Conservation (phyloP, 371 early-diverging fungal genomes). For the Lichtheimia ornata region DNA sequence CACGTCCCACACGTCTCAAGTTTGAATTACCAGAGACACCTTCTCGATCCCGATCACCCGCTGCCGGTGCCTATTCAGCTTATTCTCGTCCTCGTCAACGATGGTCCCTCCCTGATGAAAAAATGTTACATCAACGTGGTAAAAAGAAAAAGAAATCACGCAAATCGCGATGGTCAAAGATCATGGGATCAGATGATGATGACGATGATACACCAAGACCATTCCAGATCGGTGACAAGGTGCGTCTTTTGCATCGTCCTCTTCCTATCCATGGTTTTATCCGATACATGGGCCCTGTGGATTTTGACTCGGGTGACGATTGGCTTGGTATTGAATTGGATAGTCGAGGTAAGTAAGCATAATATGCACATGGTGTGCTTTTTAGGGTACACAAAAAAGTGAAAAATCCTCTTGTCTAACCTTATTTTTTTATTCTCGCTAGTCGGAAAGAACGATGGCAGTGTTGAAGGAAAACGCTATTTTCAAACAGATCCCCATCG, state of each 20-base stretch:
- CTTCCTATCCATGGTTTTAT: slow-evolving; percentile 36
- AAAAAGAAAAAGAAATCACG: slow-evolving; percentile 12
- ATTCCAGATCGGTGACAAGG: slow-evolving; percentile 32
- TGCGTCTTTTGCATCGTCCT: slow-evolving; percentile 34
- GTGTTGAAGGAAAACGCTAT: slow-evolving; percentile 28
- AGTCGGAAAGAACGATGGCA: slow-evolving; percentile 37
- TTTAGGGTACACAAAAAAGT: neutral
- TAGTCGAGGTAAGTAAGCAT: slow-evolving; percentile 32
- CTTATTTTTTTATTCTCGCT: neutral
- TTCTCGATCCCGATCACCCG: slow-evolving; percentile 12
- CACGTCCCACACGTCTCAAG: slow-evolving; percentile 15
- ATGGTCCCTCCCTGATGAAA: slow-evolving; percentile 20
- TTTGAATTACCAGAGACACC: slow-evolving; percentile 31
- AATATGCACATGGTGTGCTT: neutral
- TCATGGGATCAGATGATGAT: slow-evolving; percentile 13
- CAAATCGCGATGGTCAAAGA: slow-evolving; percentile 10
- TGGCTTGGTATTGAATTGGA: slow-evolving; percentile 49
- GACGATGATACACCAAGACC: neutral
- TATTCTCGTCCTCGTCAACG: slow-evolving; percentile 15
- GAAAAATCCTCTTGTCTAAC: neutral
- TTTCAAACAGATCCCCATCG: slow-evolving; percentile 30
- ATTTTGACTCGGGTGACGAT: slow-evolving; percentile 27
- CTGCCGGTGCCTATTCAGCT: slow-evolving; percentile 5
- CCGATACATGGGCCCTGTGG: slow-evolving; percentile 37
- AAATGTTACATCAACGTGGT: neutral